phyloP scores from a whole-genome alignment of 1,284 basidiomycete species.

The Trichosporon sp. region DNA sequence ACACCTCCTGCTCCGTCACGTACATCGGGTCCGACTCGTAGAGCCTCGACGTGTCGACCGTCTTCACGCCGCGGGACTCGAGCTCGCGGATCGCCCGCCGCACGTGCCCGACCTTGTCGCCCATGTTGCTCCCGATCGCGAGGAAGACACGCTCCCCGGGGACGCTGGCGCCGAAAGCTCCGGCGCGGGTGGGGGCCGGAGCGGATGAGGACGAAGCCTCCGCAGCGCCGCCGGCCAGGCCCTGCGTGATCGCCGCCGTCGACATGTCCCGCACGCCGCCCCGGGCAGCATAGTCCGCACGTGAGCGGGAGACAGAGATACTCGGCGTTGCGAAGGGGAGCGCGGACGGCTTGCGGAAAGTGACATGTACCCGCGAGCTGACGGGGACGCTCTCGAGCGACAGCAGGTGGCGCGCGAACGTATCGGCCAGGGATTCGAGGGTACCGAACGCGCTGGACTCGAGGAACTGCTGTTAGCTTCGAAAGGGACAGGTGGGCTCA shows the following conservation, averaged over 20 bases:
- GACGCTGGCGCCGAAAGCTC: neutral
- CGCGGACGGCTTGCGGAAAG: constrained; percentile 71
- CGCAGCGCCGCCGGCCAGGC: neutral
- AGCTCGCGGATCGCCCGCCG: constrained; percentile 59
- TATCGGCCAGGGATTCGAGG: constrained; percentile 67
- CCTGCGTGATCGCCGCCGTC: neutral
- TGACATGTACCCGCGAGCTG: constrained; percentile 51
- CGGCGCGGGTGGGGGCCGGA: neutral
- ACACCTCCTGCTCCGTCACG: constrained; percentile 78
- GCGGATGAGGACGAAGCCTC: neutral
- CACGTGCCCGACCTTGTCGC: constrained; percentile 80
- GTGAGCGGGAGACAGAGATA: constrained; percentile 59
- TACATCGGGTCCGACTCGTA: constrained; percentile 98
- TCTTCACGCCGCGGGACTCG: constrained; percentile 40
- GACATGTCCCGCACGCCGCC: constrained; percentile 10
- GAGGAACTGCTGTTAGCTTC: constrained; percentile 42
- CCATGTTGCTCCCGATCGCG: constrained; percentile 85
- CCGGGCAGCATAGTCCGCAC: constrained; percentile 41
- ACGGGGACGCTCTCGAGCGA: constrained; percentile 16
- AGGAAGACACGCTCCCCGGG: constrained; percentile 56
- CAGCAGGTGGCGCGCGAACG: constrained; percentile 54
- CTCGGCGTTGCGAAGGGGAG: constrained; percentile 66
- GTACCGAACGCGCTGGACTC: constrained; percentile 60
- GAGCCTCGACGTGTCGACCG: constrained; percentile 81
- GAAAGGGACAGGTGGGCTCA: constrained; percentile 30